Conservation (phyloP, 2,329 filamentous ascomycete genomes). For the Aureobasidium sp. region DNA sequence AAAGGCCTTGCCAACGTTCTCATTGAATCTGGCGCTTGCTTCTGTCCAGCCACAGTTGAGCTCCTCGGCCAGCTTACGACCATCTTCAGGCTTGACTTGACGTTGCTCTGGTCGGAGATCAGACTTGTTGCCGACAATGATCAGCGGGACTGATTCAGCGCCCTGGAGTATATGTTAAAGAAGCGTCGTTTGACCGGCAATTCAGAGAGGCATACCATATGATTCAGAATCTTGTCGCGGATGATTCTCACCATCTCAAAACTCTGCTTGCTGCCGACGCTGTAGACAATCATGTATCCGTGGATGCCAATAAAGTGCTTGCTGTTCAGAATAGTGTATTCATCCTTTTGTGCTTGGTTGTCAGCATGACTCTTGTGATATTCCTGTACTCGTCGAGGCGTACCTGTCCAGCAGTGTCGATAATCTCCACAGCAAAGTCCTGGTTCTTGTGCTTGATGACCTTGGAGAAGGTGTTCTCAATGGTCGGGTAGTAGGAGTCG, state of each 20-base stretch:
- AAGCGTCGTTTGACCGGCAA: not conserved
- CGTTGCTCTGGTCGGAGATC: slow-evolving; percentile 88
- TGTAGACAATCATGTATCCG: slow-evolving; percentile 97
- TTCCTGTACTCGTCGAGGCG: slow-evolving; percentile 17
- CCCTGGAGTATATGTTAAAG: slow-evolving; percentile 47
- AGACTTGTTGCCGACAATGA: slow-evolving; percentile 95
- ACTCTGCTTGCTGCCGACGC: slow-evolving; percentile 84
- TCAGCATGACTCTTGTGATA: not conserved
- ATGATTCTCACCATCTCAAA: slow-evolving; percentile 98
- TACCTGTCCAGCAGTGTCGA: slow-evolving; percentile 94
- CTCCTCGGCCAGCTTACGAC: slow-evolving; percentile 73
- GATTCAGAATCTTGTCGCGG: slow-evolving; percentile 92
- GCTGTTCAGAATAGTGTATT: slow-evolving; percentile 96
- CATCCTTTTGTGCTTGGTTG: slow-evolving; percentile 52
- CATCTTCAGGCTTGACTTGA: slow-evolving; percentile 79
- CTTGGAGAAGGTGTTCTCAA: slow-evolving; percentile 98
- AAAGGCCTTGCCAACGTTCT: slow-evolving; percentile 87
- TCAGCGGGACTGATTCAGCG: slow-evolving; percentile 82
- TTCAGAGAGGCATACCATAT: slow-evolving; percentile 56
- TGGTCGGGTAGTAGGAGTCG: slow-evolving; percentile 97
- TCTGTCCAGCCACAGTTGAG: slow-evolving; percentile 92
- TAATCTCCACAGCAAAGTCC: slow-evolving; percentile 92
- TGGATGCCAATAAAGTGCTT: slow-evolving; percentile 99
- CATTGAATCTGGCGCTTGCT: slow-evolving; percentile 86
- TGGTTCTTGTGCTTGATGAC: slow-evolving; percentile 87